Base-by-base conservation (phyloP, 2,329 filamentous ascomycete species). In the Cryphonectria parasitica region DNA sequence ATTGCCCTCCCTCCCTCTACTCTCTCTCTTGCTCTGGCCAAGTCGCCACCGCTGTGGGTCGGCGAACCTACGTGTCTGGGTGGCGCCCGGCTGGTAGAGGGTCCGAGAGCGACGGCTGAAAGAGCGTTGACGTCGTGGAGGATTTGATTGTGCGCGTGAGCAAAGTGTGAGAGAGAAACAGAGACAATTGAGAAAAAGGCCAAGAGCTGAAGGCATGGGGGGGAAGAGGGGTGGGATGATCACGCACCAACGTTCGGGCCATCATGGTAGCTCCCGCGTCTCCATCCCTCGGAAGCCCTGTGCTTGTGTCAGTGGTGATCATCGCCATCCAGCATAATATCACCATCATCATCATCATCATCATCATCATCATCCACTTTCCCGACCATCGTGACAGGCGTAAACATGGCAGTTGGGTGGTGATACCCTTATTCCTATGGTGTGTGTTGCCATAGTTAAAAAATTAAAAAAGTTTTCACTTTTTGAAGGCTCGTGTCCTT, bases 21-120 rank as follows among this genome's bases (percentile, higher is more conserved):
- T 49, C 22, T 25, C 19, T 49, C 52, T 58, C 25, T 28, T 19
- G 28, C 52, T 25, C 13, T 58, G 15, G 52, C 54, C 54, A 31
- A 58, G 25, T 58, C 25, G 54, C 54, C 54, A 58, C 54, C 54
- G 54, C 54, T 31, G 54, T 31, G 54, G 54, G 54, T 58, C 54
- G 54, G 54, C 54, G 28, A 58, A 17, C 54, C 52, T 56, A 7
- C 56, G 25, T 60, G 31, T 19, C 22, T 61, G 58, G 31, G 58
- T 39, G 58, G 58, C 58, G 58, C 34, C 22, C 58, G 58, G 58
- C 31, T 61, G 58, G 34, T 61, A 15, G 58, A 61, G 58, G 58
- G 58, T 39, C 58, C 58, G 58, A 61, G 58, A n/a, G 31, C 58
- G 58, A 61, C 11, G 58, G 58, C 58, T 61, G 58, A 61, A 58